Conservation (phyloP, 2,329 filamentous ascomycete genomes). For the Septoria linicola region DNA sequence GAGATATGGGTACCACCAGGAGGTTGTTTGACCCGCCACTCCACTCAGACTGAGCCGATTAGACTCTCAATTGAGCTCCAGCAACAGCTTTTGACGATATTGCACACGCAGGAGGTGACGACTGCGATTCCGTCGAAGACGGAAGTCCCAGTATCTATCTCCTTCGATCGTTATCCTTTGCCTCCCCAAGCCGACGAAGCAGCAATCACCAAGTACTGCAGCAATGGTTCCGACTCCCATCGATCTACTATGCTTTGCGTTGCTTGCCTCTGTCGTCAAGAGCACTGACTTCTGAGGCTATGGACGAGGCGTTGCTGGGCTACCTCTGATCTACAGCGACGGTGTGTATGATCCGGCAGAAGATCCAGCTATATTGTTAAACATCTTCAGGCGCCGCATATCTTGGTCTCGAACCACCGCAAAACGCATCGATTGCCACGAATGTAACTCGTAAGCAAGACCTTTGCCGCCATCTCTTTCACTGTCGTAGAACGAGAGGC, state of each 20-base stretch:
- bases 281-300: slow-evolving; percentile 21
- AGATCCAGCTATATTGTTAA: slow-evolving; percentile 3
- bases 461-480: background rate
- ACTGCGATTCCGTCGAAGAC: no score
- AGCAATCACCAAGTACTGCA: background rate
- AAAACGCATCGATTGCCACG: slow-evolving; percentile 17
- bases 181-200: background rate
- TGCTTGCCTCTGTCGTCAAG: slow-evolving; percentile 1
- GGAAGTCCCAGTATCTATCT: no score
- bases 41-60: no score
- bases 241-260: slow-evolving; percentile 3
- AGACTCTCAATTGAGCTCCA: background rate
- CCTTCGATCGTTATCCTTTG: no score
- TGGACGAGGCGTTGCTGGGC: slow-evolving; percentile 22
- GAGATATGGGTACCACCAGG: no score
- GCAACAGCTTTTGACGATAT: background rate
- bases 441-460: slow-evolving; percentile 26
- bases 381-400: slow-evolving; percentile 17
- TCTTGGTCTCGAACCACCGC: slow-evolving; percentile 17
- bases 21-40: no score
- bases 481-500: slow-evolving; percentile 4
- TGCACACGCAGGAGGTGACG: no score
- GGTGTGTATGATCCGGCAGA: slow-evolving; percentile 6
- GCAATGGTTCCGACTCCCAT: background rate
- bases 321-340: slow-evolving; percentile 25